Evolutionary conservation across 2,329 filamentous ascomycete genomes (phyloP), one percentile per base, ranked within the genome.

Genomic region (Colletotrichum australisinense): DNA sequence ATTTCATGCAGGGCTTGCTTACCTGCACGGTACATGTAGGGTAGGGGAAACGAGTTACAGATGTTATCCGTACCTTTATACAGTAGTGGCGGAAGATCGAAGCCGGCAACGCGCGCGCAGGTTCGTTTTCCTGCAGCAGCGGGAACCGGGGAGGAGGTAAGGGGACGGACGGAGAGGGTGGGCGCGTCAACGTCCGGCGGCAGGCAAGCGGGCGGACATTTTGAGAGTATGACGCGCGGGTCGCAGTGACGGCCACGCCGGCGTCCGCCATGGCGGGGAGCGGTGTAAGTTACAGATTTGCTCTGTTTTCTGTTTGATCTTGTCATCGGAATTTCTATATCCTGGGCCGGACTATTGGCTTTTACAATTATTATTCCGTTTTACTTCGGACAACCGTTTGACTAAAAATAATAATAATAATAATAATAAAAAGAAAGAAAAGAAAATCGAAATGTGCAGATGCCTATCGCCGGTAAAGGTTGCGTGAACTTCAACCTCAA

Each of bases 51-150:
- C 38, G 4, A 42, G 38, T 42, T 42, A 19, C 38, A 42, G 38
- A 42, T 42, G 14, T 16, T 19, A 42, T 42, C 14, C 38, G 38
- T 42, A 42, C 38, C 38, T 42, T 42, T 16, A 19, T 42, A 42
- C 38, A 19, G 57, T 24, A n/a, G 32, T 16, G 32, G 32, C 57
- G 57, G 57, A 42, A 42, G 57, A 60, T 42, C 57, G 32, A 60
- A 42, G 32, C 57, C 57, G 22, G 57, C 11, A 12, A 12, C 11
- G 35, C 53, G 35, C n/a, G 32, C 58, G 59, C 24, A 56, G 14
- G 38, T 16, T 16, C 14, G 14, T 42, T 46, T 24, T 55, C 32
- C 67, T 28, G 67, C 52, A 35, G 22, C 68, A 60, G 67, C 63
- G 57, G 30, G 32, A 59, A 16, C 22, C 52, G 57, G 6, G n/a